Base-by-base conservation (phyloP, 768 basidiomycete species). In the Suillus luteus region DNA sequence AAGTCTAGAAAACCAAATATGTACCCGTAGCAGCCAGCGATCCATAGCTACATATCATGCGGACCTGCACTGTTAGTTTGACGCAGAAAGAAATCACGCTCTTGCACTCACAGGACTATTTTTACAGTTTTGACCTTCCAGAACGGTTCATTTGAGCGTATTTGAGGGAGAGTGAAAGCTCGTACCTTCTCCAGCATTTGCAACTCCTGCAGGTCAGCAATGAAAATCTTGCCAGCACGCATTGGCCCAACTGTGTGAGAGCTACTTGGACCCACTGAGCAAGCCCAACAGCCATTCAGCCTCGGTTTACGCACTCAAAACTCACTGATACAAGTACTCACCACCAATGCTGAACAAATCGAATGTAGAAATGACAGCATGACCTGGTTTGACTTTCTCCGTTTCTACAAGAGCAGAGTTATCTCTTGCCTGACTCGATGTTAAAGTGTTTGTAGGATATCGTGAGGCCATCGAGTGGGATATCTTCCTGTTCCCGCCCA, bases 281-380 rank as follows among this genome's bases (percentile, higher is more conserved):
- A 22, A 83, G 79, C 11, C 10, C 24, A 44, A 22, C 2, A 19
- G 24, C 10, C 55, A 1, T 65, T 33, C 43, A 37, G 15, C 1
- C 10, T 31, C 55, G 33, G 27, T 22, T 40, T 2, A 31, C 10
- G 22, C 37, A 38, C 55, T 17, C 40, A 40, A 58, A 27, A 41
- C 24, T 24, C 33, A 33, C 48, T 15, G 11, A 22, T 27, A 31
- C 22, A 31, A 48, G 55, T 41, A 74, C 86, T 67, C 68, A 90
- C 91, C 92, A 64, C 95, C 95, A 66, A 96, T 91, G 69, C 89
- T 92, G 80, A 96, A 96, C 60, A 96, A 80, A 75, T 97, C 95
- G 72, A 96, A 96, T 1, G 95, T 88, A 1, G 92, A 94, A 61
- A 96, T 95, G 67, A 96, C 95, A 6, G 95, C 95, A 80, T 95